Base-by-base conservation (phyloP, 345 rosid species). In the Sisymbrium irio region DNA sequence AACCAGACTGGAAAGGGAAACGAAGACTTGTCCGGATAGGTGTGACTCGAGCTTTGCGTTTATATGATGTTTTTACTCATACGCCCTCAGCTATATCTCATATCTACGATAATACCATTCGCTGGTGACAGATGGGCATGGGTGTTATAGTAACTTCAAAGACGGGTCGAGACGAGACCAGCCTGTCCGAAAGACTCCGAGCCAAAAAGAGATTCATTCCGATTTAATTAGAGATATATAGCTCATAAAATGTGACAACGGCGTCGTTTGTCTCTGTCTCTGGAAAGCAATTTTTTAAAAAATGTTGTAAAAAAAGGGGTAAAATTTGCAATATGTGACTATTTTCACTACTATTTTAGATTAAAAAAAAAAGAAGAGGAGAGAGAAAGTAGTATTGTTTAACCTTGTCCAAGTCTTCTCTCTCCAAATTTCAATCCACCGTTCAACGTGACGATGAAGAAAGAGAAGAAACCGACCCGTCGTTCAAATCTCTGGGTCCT, bases 401-500 rank as follows among this genome's bases (percentile, higher is more conserved):
- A 53, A 75, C 79, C 67, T n/a, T 49, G 49, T 66, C 73, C 46
- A 66, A 57, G 49, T 57, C 41, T 6, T 67, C 65, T 67, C 74
- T 67, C 62, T 41, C 77, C 51, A 64, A 14, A 4, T 19, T 41
- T 47, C 67, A 71, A 77, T 20, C 80, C 55, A 77, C 73, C 80
- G 51, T 77, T 77, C 80, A 65, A 77, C 68, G 73, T 77, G 77
- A 77, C 50, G 58, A 77, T 77, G 80, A 71, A 65, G 80, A 77
- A 50, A 76, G 71, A 76, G 80, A 71, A 58, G 50, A 40, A 77
- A 49, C 53, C 73, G 56, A 77, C 69, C 74, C 71, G 74, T 78
- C 74, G 78, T 72, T 73, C 75, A 78, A 69, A 20, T 62, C 55
- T 56, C 56, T 63, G 41, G n/a, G 28, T 62, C 66, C 57, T 67